Base-by-base conservation (phyloP, 257 asterid species). In the Capsicum chinense region DNA sequence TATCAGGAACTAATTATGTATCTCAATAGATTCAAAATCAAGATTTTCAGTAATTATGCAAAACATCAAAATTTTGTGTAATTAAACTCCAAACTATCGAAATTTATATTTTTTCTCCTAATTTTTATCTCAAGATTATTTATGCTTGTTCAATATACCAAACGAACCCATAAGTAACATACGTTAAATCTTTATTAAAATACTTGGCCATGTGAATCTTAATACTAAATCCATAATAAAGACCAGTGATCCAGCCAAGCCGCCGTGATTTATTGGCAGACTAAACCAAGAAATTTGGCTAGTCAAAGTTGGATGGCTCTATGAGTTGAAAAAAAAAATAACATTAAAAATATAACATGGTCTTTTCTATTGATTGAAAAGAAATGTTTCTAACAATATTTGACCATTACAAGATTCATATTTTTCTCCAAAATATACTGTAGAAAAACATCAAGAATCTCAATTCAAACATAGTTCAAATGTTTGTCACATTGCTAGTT, bases 281-380 rank as follows among this genome's bases (percentile, higher is more conserved):
- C 26, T 54, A 54, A 76, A 76, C 15, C 64, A 26, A 26, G 64
- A 76, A 76, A 26, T 0, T 44, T 76, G 2, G 14, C 26, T 76
- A 76, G 81, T 76, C 81, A 54, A 76, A 76, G 48, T 26, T 76
- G 64, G 81, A 2, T 14, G 48, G 16, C 81, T 76, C 9, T 52
- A 13, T 2, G 7, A 26, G 54, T 54, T 76, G 47, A 37, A 2
- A 52, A 1, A 52, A 1, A 21, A 48, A 67, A 6, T 21, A 50
- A 64, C 12, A 7, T 26, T 1, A n/a, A 44, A 11, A 3, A n/a
- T 73, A 52, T 5, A 21, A 3, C 16, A 52, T 26, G 81, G 60
- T 11, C 26, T 54, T 76, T 26, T 14, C 63, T 54, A 3, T 33
- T 76, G 81, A 76, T 7, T 39, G 44, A 39, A 26, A 0, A 52